Evolutionary conservation across 2,329 filamentous ascomycete genomes (phyloP), one percentile per base, ranked within the genome.

Genomic region (Trichoderma hamatum): DNA sequence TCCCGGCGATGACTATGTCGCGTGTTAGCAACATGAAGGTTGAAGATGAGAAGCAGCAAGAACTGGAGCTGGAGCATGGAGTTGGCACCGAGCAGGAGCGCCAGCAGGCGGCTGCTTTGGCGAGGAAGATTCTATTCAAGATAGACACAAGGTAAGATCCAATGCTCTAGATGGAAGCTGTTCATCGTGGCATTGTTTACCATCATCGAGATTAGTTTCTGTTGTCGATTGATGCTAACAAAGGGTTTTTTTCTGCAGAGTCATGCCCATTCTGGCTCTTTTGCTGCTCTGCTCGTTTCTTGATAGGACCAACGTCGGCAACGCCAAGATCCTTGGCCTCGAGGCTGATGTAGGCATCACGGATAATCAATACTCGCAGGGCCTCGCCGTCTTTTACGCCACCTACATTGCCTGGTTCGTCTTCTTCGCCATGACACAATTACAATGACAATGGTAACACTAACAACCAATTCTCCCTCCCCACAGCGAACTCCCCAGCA

Each of bases 301-400:
- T 61, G 90, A 92, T 77, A 84, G 90, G 52, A 91, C 89, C n/a
- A 92, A 92, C 75, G 88, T 92, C 46, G 90, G 90, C 46, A 92
- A 92, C 74, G 90, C 89, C 28, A 88, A 88, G 70, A 87, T 92
- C 10, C 83, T 90, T 63, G 86, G 87, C 0, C 82, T 92, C 16
- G 86, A 90, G 72, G 72, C 80, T 1, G 86, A 89, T 73, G 76
- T 90, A 2, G 75, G 80, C 55, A 87, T 92, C 71, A 85, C 80
- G 5, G 86, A 89, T 69, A 79, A 83, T 67, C 87, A 92, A 74
- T 92, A 91, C 76, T 86, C 88, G 59, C 84, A 87, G 52, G 89
- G 88, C 1, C 80, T 92, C 34, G 84, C 87, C 14, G 86, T 89
- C 1, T 91, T 89, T 74, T 91, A 90, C 76, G 85, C 87, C 3